These are phyloP conservation scores for Backusella psychrophila DNA, from an alignment of 192 early-diverging fungal species.

Conservation along the genomic window DNA sequence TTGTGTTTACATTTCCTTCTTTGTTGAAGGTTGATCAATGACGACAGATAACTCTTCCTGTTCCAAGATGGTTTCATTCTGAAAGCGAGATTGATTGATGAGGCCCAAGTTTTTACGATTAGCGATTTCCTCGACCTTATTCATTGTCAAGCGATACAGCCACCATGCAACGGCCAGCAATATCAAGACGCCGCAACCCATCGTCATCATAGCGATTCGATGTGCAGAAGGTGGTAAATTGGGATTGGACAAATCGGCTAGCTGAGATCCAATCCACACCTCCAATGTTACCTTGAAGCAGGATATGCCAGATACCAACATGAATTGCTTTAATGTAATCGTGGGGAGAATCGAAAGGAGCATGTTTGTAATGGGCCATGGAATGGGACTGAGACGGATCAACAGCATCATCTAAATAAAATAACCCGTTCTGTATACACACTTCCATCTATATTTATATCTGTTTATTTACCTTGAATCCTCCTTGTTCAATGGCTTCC, in stretches of 20 bases:
- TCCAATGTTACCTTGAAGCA: conserved; percentile 26
- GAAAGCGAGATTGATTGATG: background rate
- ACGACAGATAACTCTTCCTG: background rate
- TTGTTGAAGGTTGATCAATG: background rate
- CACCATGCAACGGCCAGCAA: conserved; percentile 21
- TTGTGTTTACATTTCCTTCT: conserved; percentile 1
- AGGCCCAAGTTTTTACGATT: background rate
- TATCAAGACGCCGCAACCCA: conserved; percentile 18
- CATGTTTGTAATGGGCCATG: conserved; percentile 24
- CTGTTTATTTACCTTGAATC: conserved; percentile 19
- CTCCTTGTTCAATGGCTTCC: conserved; percentile 35
- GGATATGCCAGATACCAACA: conserved; percentile 13
- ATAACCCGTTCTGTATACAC: background rate
- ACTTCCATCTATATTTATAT: background rate
- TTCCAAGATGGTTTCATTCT: background rate
- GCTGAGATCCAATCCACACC: conserved; percentile 36
- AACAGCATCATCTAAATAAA: conserved; percentile 28
- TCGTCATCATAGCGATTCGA: conserved; percentile 17
- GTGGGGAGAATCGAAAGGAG: conserved; percentile 17
- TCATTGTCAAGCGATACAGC: conserved; percentile 36
- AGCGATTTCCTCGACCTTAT: conserved; percentile 13
- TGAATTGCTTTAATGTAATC: conserved; percentile 18
- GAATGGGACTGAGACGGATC: conserved; percentile 33
- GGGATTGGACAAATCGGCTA: conserved; percentile 28
- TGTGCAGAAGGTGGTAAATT: conserved; percentile 26